Evolutionary conservation across 192 early-diverging fungal genomes (phyloP).

Genomic region (Coemansia pectinata): DNA sequence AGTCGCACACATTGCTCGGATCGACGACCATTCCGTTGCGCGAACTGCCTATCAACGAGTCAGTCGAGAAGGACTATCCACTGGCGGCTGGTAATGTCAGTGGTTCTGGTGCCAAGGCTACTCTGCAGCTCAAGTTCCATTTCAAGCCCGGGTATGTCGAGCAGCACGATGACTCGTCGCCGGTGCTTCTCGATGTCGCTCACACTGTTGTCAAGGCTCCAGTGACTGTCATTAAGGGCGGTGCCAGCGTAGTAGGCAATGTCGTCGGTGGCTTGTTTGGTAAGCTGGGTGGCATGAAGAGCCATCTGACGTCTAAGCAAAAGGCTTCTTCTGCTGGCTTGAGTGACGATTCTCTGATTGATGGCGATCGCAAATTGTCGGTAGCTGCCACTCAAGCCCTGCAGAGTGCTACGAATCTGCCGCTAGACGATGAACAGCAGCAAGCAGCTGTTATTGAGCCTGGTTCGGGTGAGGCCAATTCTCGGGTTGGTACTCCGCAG

Average conservation of each 20-base stretch:
- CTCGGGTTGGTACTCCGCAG: slow-evolving; percentile 10
- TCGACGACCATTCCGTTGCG: slow-evolving; percentile 55
- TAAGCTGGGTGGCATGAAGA: slow-evolving; percentile 46
- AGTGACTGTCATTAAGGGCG: slow-evolving; percentile 59
- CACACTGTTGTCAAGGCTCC: slow-evolving; percentile 62
- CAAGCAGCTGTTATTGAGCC: neutral
- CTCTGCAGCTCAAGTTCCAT: slow-evolving; percentile 58
- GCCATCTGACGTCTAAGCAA: slow-evolving; percentile 8
- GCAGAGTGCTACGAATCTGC: slow-evolving; percentile 42
- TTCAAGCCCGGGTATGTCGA: slow-evolving; percentile 65
- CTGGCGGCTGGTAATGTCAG: slow-evolving; percentile 23
- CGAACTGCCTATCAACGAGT: slow-evolving; percentile 57
- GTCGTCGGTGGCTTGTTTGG: slow-evolving; percentile 46
- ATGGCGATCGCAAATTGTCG: slow-evolving; percentile 15
- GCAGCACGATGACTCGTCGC: slow-evolving; percentile 54
- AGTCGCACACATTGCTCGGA: slow-evolving; percentile 63
- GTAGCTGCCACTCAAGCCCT: slow-evolving; percentile 28
- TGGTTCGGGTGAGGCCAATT: neutral
- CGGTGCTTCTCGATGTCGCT: slow-evolving; percentile 58
- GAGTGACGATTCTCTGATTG: neutral
- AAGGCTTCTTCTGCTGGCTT: neutral
- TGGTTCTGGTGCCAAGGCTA: slow-evolving; percentile 16
- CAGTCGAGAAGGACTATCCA: slow-evolving; percentile 50
- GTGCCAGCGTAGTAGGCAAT: slow-evolving; percentile 53
- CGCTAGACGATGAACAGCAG: slow-evolving; percentile 12